phyloP scores from a whole-genome alignment of 2,329 filamentous ascomycete genomes.

The Shiraia sp. region DNA sequence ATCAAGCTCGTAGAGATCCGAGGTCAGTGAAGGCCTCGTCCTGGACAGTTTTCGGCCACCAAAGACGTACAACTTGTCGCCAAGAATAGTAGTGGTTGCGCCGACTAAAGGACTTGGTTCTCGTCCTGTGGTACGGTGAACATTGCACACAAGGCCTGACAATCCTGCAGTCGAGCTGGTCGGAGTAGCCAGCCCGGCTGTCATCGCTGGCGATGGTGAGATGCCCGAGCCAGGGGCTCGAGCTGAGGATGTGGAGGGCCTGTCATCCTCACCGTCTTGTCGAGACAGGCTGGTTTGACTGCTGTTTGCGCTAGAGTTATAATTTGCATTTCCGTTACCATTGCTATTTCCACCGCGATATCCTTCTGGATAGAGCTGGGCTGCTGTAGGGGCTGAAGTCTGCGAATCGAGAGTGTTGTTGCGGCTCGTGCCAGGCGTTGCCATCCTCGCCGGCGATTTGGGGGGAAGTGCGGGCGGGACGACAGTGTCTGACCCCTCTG shows the following conservation, averaged over 20 bases:
- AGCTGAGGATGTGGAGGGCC: slow-evolving; percentile 33
- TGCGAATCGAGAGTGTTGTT: slow-evolving; percentile 54
- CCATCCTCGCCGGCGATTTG: slow-evolving; percentile 45
- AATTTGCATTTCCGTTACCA: slow-evolving; percentile 40
- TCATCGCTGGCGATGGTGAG: slow-evolving; percentile 48
- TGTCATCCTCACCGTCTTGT: slow-evolving; percentile 48
- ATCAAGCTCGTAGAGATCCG: slow-evolving; percentile 91
- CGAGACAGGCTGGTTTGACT: slow-evolving; percentile 52
- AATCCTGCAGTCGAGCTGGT: slow-evolving; percentile 60
- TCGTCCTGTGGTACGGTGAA: slow-evolving; percentile 81
- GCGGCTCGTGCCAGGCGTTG: slow-evolving; percentile 49
- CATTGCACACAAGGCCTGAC: slow-evolving; percentile 70
- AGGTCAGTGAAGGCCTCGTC: slow-evolving; percentile 80
- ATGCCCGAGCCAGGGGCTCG: slow-evolving; percentile 49
- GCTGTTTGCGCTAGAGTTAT: slow-evolving; percentile 49
- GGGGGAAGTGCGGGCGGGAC: slow-evolving; percentile 18
- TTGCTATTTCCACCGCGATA: slow-evolving; percentile 15
- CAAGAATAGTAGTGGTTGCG: slow-evolving; percentile 90
- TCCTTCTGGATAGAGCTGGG: slow-evolving; percentile 42
- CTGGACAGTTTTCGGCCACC: slow-evolving; percentile 86
- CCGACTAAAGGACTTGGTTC: slow-evolving; percentile 92
- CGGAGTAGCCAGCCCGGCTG: slow-evolving; percentile 43
- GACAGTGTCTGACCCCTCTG: slow-evolving; percentile 17
- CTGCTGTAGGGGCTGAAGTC: slow-evolving; percentile 49
- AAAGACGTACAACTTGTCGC: slow-evolving; percentile 96